Evolutionary conservation across 306 rosid species (phyloP).

Genomic region (Vachellia collinsii): DNA sequence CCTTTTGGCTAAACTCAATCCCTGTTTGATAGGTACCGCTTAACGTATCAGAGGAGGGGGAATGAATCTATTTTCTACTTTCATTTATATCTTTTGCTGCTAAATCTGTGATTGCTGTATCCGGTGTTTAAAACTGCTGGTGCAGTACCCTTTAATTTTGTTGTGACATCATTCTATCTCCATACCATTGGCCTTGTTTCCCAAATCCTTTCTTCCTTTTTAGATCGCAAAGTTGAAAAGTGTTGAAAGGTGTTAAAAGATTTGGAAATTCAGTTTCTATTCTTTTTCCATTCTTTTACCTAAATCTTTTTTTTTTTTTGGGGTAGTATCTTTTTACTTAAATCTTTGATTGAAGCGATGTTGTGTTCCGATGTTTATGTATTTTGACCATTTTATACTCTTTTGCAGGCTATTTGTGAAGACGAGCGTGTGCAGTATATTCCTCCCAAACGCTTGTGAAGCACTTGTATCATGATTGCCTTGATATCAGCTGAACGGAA

Average conservation of each 20-base stretch:
- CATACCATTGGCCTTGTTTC: neutral
- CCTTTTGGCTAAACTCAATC: too few relatives aligned
- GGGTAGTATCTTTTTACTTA: neutral
- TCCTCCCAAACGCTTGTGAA: slow-evolving; percentile 71
- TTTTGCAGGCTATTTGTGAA: slow-evolving; percentile 71
- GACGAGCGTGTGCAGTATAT: slow-evolving; percentile 77
- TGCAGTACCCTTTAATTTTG: neutral
- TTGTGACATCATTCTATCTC: neutral
- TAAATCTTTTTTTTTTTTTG: neutral
- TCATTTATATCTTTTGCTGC: too few relatives aligned
- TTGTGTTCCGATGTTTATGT: slow-evolving; percentile 5
- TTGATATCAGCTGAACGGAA: slow-evolving; percentile 6
- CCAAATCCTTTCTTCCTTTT: neutral
- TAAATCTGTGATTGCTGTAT: too few relatives aligned
- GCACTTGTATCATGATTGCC: slow-evolving; percentile 1
- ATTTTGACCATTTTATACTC: neutral
- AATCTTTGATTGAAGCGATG: slow-evolving; percentile 1
- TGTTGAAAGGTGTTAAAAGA: neutral
- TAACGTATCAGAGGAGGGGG: too few relatives aligned
- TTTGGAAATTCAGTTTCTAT: neutral
- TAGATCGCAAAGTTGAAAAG: neutral
- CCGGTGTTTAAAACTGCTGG: too few relatives aligned
- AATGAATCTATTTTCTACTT: too few relatives aligned
- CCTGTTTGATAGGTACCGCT: too few relatives aligned
- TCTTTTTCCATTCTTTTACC: neutral